Conservation (phyloP, 2,329 filamentous ascomycete genomes). For the Cladosporium sp. region DNA sequence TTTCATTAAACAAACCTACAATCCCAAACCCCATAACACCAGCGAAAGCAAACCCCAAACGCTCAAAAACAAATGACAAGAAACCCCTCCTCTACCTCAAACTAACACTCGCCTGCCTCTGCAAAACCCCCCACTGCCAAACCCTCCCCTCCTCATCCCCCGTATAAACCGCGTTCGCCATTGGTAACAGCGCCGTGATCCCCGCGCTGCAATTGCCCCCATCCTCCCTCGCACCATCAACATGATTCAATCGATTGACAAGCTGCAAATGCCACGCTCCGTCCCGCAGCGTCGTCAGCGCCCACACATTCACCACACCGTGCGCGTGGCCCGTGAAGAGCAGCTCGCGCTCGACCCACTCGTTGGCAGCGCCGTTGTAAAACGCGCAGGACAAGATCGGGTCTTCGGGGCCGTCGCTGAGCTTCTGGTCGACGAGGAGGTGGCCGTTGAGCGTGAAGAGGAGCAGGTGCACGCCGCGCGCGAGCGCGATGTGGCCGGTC, state of each 20-base stretch:
- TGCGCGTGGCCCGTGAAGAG: conserved; percentile 82
- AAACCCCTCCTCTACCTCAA: neutral
- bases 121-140: conserved; percentile 33
- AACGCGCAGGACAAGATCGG: conserved; percentile 77
- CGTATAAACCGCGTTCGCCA: conserved; percentile 79
- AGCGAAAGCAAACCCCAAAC: neutral
- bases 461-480: conserved; percentile 65
- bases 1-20: too few species aligned
- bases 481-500: conserved; percentile 82
- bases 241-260: conserved; percentile 74
- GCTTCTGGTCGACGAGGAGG: conserved; percentile 71
- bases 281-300: conserved; percentile 47
- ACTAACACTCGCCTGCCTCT: conserved; percentile 7
- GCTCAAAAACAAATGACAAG: neutral
- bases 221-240: conserved; percentile 60
- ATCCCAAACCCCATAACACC: neutral
- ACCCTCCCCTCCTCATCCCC: conserved; percentile 91
- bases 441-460: conserved; percentile 87
- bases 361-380: conserved; percentile 83
- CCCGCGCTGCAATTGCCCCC: conserved; percentile 52
- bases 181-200: conserved; percentile 80
- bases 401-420: conserved; percentile 62
- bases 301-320: conserved; percentile 74
- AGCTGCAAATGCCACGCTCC: conserved; percentile 72
- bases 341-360: conserved; percentile 82